These are phyloP conservation scores for Stygiomarasmius scandens DNA, from an alignment of 1,284 basidiomycete species.

Conservation along the genomic window DNA sequence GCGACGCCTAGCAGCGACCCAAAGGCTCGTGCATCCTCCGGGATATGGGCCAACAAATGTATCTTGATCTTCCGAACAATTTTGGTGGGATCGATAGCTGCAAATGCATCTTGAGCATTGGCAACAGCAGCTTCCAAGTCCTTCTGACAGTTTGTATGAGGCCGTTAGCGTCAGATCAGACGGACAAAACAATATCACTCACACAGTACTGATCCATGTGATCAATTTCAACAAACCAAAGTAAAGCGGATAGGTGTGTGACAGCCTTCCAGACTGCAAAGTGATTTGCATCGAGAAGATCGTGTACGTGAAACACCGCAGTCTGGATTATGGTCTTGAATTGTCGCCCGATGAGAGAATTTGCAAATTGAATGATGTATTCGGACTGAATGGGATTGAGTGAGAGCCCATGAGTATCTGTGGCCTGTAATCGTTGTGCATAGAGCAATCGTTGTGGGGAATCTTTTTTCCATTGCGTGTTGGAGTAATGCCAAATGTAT, in stretches of 20 bases:
- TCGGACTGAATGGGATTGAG: conserved; percentile 31
- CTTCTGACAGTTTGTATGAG: no score
- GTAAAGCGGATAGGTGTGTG: conserved; percentile 17
- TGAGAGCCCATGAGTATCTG: conserved; percentile 31
- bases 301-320: conserved; percentile 33
- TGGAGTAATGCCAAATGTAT: conserved; percentile 37
- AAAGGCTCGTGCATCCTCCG: conserved; percentile 31
- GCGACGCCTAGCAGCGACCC: conserved; percentile 34
- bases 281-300: conserved; percentile 25
- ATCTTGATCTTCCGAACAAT: conserved; percentile 37
- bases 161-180: conserved; percentile 12
- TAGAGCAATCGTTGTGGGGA: conserved; percentile 22
- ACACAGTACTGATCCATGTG: conserved; percentile 19
- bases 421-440: conserved; percentile 29
- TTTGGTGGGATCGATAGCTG: conserved; percentile 32
- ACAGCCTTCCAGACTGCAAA: conserved; percentile 21
- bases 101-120: conserved; percentile 36
- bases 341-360: conserved; percentile 40
- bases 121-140: conserved; percentile 31
- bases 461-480: conserved; percentile 23
- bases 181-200: background rate
- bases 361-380: conserved; percentile 41
- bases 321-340: conserved; percentile 40
- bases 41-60: conserved; percentile 36
- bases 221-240: conserved; percentile 27